Base-by-base conservation (phyloP, 805 yeast genomes). In the Lipomyces spencermartinsiae region DNA sequence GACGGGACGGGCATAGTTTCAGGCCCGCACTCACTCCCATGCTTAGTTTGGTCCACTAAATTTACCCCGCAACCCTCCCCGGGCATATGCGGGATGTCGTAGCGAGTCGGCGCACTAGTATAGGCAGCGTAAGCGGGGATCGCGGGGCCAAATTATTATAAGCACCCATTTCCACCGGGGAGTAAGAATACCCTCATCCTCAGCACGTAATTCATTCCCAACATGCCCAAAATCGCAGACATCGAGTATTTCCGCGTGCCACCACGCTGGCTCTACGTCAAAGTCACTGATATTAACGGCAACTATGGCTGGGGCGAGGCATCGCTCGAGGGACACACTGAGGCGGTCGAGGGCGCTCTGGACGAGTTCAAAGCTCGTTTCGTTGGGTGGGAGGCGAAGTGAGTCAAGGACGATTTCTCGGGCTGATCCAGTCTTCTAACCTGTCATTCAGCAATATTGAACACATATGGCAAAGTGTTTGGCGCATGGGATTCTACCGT, bases 301-400 rank as follows among this genome's bases (percentile, higher is more conserved):
- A 68, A 68, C 56, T 74, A 71, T 9, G 78, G 78, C 53, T 76
- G 78, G 78, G 78, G 78, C 37, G 78, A 76, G 63, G 76, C 74
- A 51, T 73, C 78, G 25, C 70, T 76, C 25, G 79, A 76, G 66
- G 79, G 79, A 22, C 79, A 76, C 61, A 55, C 74, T 22, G 79
- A 76, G 62, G 79, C 79, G 19, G 76, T 76, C 54, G 79, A 76
- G 61, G 79, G 78, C 0, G 76, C 78, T 1, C 71, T 76, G 59
- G 77, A 71, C 12, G 78, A 74, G 59, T 73, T 76, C 62, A 66
- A 71, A 39, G 77, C 73, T 55, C 71, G 79, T 10, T 76, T 76
- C 65, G 64, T 76, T 54, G 79, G 79, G 56, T 76, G 75, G 74
- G 79, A 76, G 34, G 74, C 79, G 25, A 62, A 62, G 67, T 64